These are phyloP conservation scores for Xylaria flabelliformis DNA, from an alignment of 495 filamentous ascomycete species.

Conservation along the genomic window DNA sequence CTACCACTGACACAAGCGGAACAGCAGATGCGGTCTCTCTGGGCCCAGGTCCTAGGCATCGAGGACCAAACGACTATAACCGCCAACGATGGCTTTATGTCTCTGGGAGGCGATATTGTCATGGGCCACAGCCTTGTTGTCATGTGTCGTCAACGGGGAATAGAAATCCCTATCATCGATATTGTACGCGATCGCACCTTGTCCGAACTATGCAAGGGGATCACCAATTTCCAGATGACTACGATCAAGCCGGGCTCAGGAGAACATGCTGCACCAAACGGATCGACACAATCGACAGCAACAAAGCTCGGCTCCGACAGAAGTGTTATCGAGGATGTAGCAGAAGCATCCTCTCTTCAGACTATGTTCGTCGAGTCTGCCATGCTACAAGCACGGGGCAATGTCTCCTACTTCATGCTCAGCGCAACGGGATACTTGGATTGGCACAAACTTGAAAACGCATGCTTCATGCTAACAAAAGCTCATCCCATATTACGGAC, in stretches of 20 bases:
- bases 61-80: constrained; percentile 46
- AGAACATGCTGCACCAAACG: constrained; percentile 9
- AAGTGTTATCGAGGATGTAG: constrained; percentile 47
- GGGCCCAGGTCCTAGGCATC: constrained; percentile 49
- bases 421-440: constrained; percentile 50
- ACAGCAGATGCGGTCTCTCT: constrained; percentile 50
- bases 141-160: constrained; percentile 46
- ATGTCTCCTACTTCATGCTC: constrained; percentile 53
- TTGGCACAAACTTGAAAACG: constrained; percentile 50
- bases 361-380: constrained; percentile 54
- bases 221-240: constrained; percentile 31
- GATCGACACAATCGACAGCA: constrained; percentile 36
- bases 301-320: constrained; percentile 45
- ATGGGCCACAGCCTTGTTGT: constrained; percentile 48
- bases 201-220: constrained; percentile 47
- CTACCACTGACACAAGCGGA: constrained; percentile 51
- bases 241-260: constrained; percentile 38
- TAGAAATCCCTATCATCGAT: constrained; percentile 47
- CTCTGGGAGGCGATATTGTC: constrained; percentile 52
- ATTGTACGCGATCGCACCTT: constrained; percentile 46
- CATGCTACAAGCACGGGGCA: constrained; percentile 48
- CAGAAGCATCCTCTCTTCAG: constrained; percentile 52
- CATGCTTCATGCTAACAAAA: constrained; percentile 46
- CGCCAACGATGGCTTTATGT: constrained; percentile 51
- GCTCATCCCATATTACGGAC: constrained; percentile 56